Evolutionary conservation across 306 rosid genomes (phyloP).

Genomic region (Oxytropis ochrocephala): DNA sequence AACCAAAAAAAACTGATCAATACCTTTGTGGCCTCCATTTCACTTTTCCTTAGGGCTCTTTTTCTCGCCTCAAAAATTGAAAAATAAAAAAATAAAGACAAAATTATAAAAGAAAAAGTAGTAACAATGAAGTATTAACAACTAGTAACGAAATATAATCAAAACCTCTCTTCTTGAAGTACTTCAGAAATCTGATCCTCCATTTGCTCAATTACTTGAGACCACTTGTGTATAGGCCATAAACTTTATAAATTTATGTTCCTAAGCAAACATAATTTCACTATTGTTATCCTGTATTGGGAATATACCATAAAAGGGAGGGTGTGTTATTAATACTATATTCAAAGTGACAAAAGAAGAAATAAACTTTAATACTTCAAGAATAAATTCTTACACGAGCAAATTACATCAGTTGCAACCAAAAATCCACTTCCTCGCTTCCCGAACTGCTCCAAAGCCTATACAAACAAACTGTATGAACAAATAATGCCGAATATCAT

Average conservation of each 20-base stretch:
- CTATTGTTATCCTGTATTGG: neutral
- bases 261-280: neutral
- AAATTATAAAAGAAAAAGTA: no score
- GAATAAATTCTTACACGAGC: conserved; percentile 74
- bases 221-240: conserved; percentile 52
- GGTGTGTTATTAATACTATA: neutral
- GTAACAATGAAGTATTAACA: no score
- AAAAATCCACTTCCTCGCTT: conserved; percentile 74
- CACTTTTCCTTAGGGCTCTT: conserved; percentile 77
- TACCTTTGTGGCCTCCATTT: conserved; percentile 96
- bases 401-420: conserved; percentile 93
- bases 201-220: conserved; percentile 72
- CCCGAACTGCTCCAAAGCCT: conserved; percentile 93
- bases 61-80: conserved; percentile 65
- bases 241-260: neutral
- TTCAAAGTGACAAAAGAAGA: neutral
- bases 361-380: conserved; percentile 3
- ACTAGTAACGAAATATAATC: no score
- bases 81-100: conserved; percentile 17
- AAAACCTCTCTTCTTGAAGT: conserved; percentile 92
- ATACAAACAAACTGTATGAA: conserved; percentile 26
- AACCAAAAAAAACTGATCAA: neutral
- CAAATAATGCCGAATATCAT: neutral
- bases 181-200: conserved; percentile 73
- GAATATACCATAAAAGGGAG: neutral